Base-by-base conservation (phyloP, 129 eudicot species). In the Helichrysum umbraculigerum region DNA sequence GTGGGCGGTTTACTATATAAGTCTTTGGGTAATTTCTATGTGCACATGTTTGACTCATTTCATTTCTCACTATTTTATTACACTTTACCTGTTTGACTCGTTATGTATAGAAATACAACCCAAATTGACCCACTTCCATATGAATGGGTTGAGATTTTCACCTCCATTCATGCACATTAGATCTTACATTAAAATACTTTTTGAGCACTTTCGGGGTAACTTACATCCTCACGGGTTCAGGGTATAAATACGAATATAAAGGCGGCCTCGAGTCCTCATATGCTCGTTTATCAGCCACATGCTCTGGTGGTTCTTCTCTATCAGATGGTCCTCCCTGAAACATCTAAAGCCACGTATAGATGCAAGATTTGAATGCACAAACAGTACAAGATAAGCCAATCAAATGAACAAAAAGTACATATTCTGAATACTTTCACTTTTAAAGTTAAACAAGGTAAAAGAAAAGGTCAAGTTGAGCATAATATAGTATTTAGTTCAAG, bases 311-410 rank as follows among this genome's bases (percentile, higher is more conserved):
- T 67, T 86, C 88, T 77, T 76, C 90, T 74, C 82, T 82, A 58
- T 84, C 74, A 22, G 94, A 82, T 84, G 94, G 94, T 56, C 88
- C 82, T 56, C 90, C 94, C 32, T 81, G 94, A 83, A 88, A 88
- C 94, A 88, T 88, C 90, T 88, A 79, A 56, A 71, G 30, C 67
- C 79, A 71, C 28, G 54, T 64, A 25, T 79, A 15, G 5, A 59
- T 76, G 14, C 66, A 50, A 81, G 41, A 81, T 68, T 33, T 50
- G 8, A 15, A 71, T 72, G 56, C 57, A 25, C 76, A 59, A 59
- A 78, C 39, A 63, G 11, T 14, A 63, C 52, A 12, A 34, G 30
- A 51, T 25, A 66, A 54, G 68, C 60, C 25, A 19, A 68, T 35
- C 68, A 76, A 67, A 76, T 34, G 67, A 52, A 35, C 11, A 28